Percentiles rank a stretch among this genome's conserved stretches.
Conservation (phyloP, 352 stramenopile species). For the Aphanomyces astaci region DNA sequence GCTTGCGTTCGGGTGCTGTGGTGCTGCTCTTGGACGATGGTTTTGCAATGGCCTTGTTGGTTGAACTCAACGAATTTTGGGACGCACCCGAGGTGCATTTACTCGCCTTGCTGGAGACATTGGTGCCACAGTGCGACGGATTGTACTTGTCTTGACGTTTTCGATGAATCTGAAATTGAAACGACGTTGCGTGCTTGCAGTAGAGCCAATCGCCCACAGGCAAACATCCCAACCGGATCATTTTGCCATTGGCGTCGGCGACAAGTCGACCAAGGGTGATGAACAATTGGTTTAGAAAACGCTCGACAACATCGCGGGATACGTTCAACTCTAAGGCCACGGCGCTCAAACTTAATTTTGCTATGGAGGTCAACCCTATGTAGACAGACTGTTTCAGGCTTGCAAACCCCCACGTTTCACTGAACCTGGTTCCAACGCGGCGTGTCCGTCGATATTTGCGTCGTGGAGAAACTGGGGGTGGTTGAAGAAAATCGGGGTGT, state of each 20-base stretch:
- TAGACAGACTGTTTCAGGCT: neutral
- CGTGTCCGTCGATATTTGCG: neutral
- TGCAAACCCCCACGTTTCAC: neutral
- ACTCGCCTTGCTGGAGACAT: no score
- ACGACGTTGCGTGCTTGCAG: constrained; percentile 28
- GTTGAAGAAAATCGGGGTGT: neutral
- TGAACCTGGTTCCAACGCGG: neutral
- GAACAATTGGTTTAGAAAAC: neutral
- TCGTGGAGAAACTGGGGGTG: neutral
- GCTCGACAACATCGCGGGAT: neutral
- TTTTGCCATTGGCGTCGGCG: neutral
- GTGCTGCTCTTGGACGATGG: neutral
- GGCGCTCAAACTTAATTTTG: constrained; percentile 4
- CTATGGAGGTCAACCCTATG: neutral
- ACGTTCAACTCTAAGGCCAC: neutral
- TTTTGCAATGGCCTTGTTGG: no score
- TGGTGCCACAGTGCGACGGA: no score
- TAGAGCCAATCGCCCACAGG: constrained; percentile 54
- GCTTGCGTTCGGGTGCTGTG: neutral
- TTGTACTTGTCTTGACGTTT: constrained; percentile 25
- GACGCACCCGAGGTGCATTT: no score
- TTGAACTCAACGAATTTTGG: no score
- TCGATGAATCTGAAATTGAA: constrained; percentile 38
- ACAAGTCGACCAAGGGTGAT: neutral
- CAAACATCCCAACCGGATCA: constrained; percentile 30